Conservation (phyloP, 1,284 basidiomycete species). For the Wallemia hederae region DNA sequence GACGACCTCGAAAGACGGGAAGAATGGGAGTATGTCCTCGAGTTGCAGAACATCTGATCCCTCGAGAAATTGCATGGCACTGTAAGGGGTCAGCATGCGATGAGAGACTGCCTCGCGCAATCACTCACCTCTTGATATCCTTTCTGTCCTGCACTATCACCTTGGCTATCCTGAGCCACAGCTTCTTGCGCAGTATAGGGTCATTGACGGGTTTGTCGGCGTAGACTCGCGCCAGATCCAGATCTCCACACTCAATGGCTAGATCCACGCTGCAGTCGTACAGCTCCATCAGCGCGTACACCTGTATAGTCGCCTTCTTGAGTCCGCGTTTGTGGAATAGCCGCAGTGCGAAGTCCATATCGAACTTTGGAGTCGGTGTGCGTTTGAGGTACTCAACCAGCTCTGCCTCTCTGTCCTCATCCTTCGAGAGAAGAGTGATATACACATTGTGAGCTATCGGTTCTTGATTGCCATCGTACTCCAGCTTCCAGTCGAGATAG, state of each 20-base stretch:
- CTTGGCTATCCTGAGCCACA: slow-evolving; percentile 92
- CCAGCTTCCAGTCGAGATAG: slow-evolving; percentile 4
- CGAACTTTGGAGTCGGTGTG: slow-evolving; percentile 71
- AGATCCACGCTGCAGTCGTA: slow-evolving; percentile 91
- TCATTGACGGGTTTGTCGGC: slow-evolving; percentile 83
- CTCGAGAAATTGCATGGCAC: slow-evolving; percentile 86
- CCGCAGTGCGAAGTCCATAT: slow-evolving; percentile 82
- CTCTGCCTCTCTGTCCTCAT: background rate
- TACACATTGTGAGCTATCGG: slow-evolving; percentile 22
- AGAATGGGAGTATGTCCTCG: slow-evolving; percentile 95
- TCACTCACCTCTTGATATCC: slow-evolving; percentile 73
- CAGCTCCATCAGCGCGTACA: slow-evolving; percentile 91
- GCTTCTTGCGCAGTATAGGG: slow-evolving; percentile 53
- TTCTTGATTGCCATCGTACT: background rate
- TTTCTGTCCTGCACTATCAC: slow-evolving; percentile 92
- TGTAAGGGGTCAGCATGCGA: slow-evolving; percentile 14
- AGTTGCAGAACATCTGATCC: slow-evolving; percentile 84
- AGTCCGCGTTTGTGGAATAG: slow-evolving; percentile 56
- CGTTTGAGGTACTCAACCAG: slow-evolving; percentile 36
- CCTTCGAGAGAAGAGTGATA: slow-evolving; percentile 4
- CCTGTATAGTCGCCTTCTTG: slow-evolving; percentile 74
- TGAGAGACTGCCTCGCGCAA: background rate
- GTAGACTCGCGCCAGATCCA: slow-evolving; percentile 73
- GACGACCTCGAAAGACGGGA: slow-evolving; percentile 97
- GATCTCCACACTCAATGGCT: slow-evolving; percentile 68